Percentiles rank a stretch among this genome's conserved stretches.
These are phyloP conservation scores for Akanthomyces muscarius DNA, from an alignment of 2,329 filamentous ascomycete species.

Conservation along the genomic window DNA sequence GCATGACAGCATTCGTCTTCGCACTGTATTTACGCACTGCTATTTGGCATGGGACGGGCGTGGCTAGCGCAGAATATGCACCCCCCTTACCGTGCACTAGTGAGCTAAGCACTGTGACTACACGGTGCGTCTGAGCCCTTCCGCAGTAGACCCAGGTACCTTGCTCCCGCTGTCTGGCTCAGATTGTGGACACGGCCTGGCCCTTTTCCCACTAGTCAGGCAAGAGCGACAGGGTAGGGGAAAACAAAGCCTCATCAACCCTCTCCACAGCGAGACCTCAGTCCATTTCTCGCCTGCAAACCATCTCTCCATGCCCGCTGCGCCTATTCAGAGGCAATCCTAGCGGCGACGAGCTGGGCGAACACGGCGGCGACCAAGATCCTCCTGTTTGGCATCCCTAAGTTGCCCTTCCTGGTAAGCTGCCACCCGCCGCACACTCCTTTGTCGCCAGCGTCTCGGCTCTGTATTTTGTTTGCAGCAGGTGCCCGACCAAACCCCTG, in stretches of 20 bases:
- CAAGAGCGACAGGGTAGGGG: conserved; percentile 33
- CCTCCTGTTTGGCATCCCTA: conserved; percentile 20
- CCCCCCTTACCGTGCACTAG: neutral
- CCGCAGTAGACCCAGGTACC: conserved; percentile 16
- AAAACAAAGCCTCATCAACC: conserved; percentile 42
- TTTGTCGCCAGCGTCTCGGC: conserved; percentile 9
- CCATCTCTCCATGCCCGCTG: conserved; percentile 32
- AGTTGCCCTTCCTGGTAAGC: conserved; percentile 15
- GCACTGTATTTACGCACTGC: neutral
- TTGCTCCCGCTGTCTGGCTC: conserved; percentile 18
- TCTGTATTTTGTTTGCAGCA: conserved; percentile 17
- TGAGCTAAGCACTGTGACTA: neutral
- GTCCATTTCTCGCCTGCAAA: conserved; percentile 22
- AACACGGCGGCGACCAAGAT: conserved; percentile 26
- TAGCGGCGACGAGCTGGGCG: conserved; percentile 36
- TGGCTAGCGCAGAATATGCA: neutral
- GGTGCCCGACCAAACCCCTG: conserved; percentile 14
- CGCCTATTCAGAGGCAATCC: conserved; percentile 39
- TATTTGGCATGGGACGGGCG: no score
- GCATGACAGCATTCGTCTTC: neutral
- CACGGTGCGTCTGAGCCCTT: neutral
- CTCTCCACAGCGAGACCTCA: conserved; percentile 29
- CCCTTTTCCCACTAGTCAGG: conserved; percentile 27
- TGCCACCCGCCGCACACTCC: conserved; percentile 1
- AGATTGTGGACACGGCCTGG: conserved; percentile 23